A percentile compares a stretch with the other conserved stretches of the same genome.
Conservation (phyloP, 805 yeast genomes). For the Sungouiozyma intestinalis region DNA sequence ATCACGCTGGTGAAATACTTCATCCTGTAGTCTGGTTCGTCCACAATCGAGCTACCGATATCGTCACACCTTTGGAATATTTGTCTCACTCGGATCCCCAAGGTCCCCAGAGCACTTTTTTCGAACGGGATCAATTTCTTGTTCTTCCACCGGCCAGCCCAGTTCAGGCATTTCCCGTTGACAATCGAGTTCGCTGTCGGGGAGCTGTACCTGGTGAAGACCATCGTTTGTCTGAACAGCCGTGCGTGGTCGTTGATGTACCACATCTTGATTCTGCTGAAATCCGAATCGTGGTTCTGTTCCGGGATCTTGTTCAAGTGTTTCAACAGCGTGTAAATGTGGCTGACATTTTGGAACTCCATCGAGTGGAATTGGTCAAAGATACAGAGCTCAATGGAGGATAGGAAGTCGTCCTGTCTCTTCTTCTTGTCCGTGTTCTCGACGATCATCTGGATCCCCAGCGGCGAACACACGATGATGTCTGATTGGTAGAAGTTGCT, state of each 20-base stretch:
- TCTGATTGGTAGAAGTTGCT: constrained; percentile 80
- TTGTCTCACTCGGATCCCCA: constrained; percentile 59
- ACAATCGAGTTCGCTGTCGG: constrained; percentile 69
- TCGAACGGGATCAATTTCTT: constrained; percentile 36
- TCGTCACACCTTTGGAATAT: constrained; percentile 62
- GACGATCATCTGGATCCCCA: constrained; percentile 72
- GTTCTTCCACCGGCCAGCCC: constrained; percentile 51
- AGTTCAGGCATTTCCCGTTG: constrained; percentile 39
- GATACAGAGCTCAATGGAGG: constrained; percentile 75
- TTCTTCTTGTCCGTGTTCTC: constrained; percentile 50
- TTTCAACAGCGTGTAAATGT: constrained; percentile 58
- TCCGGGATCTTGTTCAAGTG: constrained; percentile 70
- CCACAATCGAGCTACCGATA: constrained; percentile 35
- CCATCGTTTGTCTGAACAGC: constrained; percentile 64
- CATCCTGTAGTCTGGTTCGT: constrained; percentile 77
- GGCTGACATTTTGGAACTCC: constrained; percentile 90
- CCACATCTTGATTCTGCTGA: constrained; percentile 88
- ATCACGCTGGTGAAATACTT: constrained; percentile 65
- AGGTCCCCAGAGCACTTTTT: constrained; percentile 47
- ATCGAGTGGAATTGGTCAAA: constrained; percentile 79
- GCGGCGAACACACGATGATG: constrained; percentile 80
- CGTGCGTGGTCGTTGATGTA: constrained; percentile 73
- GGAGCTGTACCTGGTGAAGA: constrained; percentile 65
- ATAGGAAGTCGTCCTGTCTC: constrained; percentile 68
- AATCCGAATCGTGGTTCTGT: constrained; percentile 75